Evolutionary conservation across 805 yeast species (phyloP), one percentile per base, ranked within the genome.

Genomic region (Metschnikowia cubensis): DNA sequence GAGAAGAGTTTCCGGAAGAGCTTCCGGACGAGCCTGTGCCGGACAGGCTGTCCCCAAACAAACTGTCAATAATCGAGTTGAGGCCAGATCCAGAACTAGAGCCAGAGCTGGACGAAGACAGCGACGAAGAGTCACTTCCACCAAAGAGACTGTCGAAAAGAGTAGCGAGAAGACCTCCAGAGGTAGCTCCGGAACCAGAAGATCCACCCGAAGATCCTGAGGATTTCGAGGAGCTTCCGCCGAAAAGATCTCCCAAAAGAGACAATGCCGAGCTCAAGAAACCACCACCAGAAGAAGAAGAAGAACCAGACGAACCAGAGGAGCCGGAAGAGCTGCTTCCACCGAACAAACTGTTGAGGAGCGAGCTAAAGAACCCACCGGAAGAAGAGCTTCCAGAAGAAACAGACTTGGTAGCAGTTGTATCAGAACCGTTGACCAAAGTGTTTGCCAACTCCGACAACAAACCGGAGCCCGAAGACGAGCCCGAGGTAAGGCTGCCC

Each of bases 391-490:
- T 11, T 2, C 55, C 21, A n/a, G 50, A 15, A 5, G 50, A 31
- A 17, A 42, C 37, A 6, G 42, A 35, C 14, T 42, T 18, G 13
- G 42, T 13, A 18, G 54, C 15, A 33, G 49, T 25, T 17, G 48
- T 41, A 18, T 43, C 48, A 2, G 46, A 35, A 10, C 34, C 14
- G 21, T 39, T 42, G 22, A 49, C 22, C 34, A 56, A 56, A 11
- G 53, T 46, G 29, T 21, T 44, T 14, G 52, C 43, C 40, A 56
- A 43, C 35, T 50, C 53, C 13, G 54, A 45, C 25, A 54, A 54
- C 42, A 56, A 50, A 21, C 58, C 56, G 6, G 47, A 25, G 18
- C 54, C 53, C 17, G 50, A 42, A 25, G 51, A 48, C 4, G 51
- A 36, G 11, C 46, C 44, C 5, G 44, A 36, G 14, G 50, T 45